Evolutionary conservation across 345 rosid species (phyloP), one percentile per base, ranked within the genome.

Genomic region (Heritiera fomes): DNA sequence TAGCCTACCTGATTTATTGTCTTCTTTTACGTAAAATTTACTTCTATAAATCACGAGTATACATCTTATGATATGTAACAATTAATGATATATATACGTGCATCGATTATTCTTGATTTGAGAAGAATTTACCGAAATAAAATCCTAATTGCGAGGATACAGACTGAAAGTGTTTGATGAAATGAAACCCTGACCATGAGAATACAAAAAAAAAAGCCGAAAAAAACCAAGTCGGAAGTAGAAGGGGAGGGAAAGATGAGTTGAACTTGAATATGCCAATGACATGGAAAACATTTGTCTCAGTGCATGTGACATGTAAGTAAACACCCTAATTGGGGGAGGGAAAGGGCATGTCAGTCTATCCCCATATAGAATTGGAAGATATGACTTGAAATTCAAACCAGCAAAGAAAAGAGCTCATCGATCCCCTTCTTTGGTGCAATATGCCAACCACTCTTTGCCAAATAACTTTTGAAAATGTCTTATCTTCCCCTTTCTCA

Each of bases 401-500:
- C 17, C 34, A 7, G 80, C 43, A 41, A 50, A 71, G 10, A 47
- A 43, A 45, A 49, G 28, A 64, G 63, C 77, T 77, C 78, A 34
- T 34, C 3, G 38, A 77, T 74, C 73, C 34, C 6, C 13, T 77
- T 68, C 52, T 58, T 73, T 41, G 75, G 70, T 62, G 49, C 47
- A 80, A 74, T 41, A 70, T 55, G 73, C 81, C 85, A 80, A 79
- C 18, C 80, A 68, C 49, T 80, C 78, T 83, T 80, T 17, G 68
- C 73, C 81, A 76, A 80, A 79, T 52, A 76, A 77, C 80, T 59
- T 59, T 73, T 70, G 43, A 38, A 65, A 56, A 78, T 7, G 76
- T 75, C 75, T 34, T 63, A 75, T 76, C 82, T 78, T 61, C 49
- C 55, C 47, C 6, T 43, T 13, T 41, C 38, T 28, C 46, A 55